Evolutionary conservation across 768 basidiomycete genomes (phyloP), one percentile per base, ranked within the genome.

Genomic region (Lentinula guzmanii): DNA sequence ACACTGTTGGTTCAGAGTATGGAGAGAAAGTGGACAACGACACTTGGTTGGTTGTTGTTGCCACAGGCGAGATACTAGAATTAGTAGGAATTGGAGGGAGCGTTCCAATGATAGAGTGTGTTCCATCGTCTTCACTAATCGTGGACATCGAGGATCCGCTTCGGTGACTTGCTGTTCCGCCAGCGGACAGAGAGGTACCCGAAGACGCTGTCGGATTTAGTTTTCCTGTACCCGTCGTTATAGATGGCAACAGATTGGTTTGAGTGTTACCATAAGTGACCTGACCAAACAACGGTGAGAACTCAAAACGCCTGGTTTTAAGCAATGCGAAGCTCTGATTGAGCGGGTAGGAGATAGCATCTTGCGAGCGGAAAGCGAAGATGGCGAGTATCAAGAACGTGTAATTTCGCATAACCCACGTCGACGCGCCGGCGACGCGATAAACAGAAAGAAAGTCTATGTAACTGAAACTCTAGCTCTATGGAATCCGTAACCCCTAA

Each of bases 81-180:
- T 31, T 21, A 54, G 59, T 15, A 52, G 50, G 58, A 42, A 60
- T 15, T 5, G 62, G 58, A 43, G 35, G 51, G 11, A 60, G 43
- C 5, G 46, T 34, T 18, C 54, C 53, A 39, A 50, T 62, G 28
- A 51, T 34, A 39, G 61, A 58, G 54, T 42, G 24, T 31, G 55
- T 41, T 56, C 43, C 15, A 5, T 56, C 55, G 39, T 28, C 39
- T 21, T 37, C 34, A 37, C 13, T 15, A 18, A 5, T 28, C 4
- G 37, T 42, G 37, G 35, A 42, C 2, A 55, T 21, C 10, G 53
- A 55, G 6, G 55, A 56, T 5, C 16, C 33, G 7, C 37, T 56
- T 56, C 21, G 55, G 24, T 56, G 39, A 33, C 24, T 54, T 41
- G 37, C 41, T 43, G 55, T 31, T 56, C 39, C 39, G 53, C 53